Conservation (phyloP, 768 basidiomycete genomes). For the Leccinum arenicola region DNA sequence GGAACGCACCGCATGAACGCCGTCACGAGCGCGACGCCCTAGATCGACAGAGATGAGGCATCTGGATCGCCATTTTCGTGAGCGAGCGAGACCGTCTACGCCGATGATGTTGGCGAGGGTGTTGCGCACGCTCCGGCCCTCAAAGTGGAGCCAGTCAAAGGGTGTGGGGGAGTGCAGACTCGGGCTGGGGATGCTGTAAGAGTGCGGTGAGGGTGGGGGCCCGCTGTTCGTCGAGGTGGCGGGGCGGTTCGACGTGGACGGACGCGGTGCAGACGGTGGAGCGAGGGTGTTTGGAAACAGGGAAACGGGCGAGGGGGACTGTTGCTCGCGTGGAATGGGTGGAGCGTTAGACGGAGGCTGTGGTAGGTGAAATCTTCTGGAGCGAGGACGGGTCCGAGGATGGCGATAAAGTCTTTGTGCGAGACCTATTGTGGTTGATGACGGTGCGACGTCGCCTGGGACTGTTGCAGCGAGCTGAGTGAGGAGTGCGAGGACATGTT, state of each 20-base stretch:
- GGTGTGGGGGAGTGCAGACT: slow-evolving; percentile 67
- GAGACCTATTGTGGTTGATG: slow-evolving; percentile 85
- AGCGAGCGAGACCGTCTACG: no score
- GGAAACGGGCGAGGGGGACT: slow-evolving; percentile 28
- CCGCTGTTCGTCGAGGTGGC: slow-evolving; percentile 26
- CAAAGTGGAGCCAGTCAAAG: slow-evolving; percentile 86
- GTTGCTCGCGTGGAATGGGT: slow-evolving; percentile 18
- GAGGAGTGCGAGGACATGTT: slow-evolving; percentile 66
- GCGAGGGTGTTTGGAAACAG: slow-evolving; percentile 25
- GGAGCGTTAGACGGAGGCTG: slow-evolving; percentile 22
- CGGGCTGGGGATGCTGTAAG: slow-evolving; percentile 26
- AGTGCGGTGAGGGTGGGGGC: slow-evolving; percentile 1
- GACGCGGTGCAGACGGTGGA: slow-evolving; percentile 28
- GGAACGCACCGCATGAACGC: slow-evolving; percentile 58
- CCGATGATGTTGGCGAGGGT: slow-evolving; percentile 44
- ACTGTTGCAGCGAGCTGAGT: slow-evolving; percentile 53
- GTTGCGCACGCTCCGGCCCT: slow-evolving; percentile 77
- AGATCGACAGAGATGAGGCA: no score
- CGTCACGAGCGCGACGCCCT: no score
- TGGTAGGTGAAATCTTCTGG: slow-evolving; percentile 47
- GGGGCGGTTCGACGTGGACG: slow-evolving; percentile 35
- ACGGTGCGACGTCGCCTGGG: slow-evolving; percentile 47
- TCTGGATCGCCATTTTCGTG: no score
- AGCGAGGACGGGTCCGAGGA: slow-evolving; percentile 76
- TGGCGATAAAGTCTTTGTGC: slow-evolving; percentile 80